Conservation (phyloP, 768 basidiomycete species). For the Rhodotorula diobovata region DNA sequence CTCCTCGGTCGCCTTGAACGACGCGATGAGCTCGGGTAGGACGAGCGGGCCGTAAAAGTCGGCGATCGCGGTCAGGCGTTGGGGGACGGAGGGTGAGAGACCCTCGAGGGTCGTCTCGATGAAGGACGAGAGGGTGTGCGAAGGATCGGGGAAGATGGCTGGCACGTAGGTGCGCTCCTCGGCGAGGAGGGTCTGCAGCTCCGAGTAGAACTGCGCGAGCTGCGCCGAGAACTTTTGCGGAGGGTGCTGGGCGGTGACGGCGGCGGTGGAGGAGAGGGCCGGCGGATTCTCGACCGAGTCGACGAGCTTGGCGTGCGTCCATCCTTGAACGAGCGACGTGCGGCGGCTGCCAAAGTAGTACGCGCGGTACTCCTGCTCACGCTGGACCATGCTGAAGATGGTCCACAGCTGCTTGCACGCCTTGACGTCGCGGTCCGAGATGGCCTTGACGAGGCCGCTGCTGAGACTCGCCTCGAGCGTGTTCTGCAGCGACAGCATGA, state of each 20-base stretch:
- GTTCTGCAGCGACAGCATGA: conserved; percentile 90
- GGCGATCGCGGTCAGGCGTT: conserved; percentile 69
- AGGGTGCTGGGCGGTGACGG: conserved; percentile 43
- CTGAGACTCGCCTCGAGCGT: conserved; percentile 88
- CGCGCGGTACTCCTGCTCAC: conserved; percentile 85
- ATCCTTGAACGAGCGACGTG: conserved; percentile 60
- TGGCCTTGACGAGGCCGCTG: conserved; percentile 81
- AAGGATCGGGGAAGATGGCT: conserved; percentile 81
- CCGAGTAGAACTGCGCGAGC: conserved; percentile 68
- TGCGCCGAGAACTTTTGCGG: conserved; percentile 58
- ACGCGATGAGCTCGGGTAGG: conserved; percentile 65
- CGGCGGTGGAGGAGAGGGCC: conserved; percentile 24
- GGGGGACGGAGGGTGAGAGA: conserved; percentile 73
- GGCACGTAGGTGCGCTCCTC: conserved; percentile 54
- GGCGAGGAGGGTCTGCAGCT: conserved; percentile 62
- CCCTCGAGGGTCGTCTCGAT: conserved; percentile 74
- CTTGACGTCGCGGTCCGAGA: conserved; percentile 69
- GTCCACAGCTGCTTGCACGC: conserved; percentile 72
- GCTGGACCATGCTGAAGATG: conserved; percentile 85
- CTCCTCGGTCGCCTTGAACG: conserved; percentile 72
- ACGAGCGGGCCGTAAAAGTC: conserved; percentile 61
- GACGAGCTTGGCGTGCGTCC: conserved; percentile 60
- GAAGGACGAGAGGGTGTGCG: conserved; percentile 68
- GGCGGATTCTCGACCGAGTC: conserved; percentile 40
- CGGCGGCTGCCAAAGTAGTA: conserved; percentile 88